A percentile compares a stretch with the other conserved stretches of the same genome.
phyloP scores from a whole-genome alignment of 2,329 filamentous ascomycete genomes.

The Cladorrhinum sp. region DNA sequence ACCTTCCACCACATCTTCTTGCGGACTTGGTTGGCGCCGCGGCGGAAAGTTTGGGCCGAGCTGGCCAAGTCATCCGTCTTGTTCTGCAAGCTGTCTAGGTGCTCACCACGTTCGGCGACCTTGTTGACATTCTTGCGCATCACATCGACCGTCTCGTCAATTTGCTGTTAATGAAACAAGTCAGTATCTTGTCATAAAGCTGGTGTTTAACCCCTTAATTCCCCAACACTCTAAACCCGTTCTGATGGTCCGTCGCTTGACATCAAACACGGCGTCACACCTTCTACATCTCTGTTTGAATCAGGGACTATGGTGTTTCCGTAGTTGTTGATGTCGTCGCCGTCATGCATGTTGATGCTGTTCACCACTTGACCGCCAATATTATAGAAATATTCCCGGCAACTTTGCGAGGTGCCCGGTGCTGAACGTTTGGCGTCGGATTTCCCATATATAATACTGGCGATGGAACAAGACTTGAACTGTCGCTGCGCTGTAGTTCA shows the following conservation, averaged over 20 bases:
- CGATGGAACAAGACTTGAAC: no score
- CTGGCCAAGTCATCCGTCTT: slow-evolving; percentile 93
- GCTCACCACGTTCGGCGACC: slow-evolving; percentile 87
- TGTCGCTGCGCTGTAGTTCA: background rate
- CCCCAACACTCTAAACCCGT: background rate
- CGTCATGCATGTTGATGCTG: background rate
- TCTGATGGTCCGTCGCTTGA: background rate
- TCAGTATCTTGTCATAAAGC: slow-evolving; percentile 1
- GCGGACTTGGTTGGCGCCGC: slow-evolving; percentile 91
- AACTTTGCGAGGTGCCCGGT: no score
- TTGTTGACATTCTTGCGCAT: slow-evolving; percentile 99
- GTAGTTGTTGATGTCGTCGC: background rate
- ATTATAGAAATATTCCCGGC: no score
- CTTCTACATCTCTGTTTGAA: no score
- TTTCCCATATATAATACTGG: background rate
- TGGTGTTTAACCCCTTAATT: background rate
- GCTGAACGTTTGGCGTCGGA: no score
- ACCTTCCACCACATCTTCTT: slow-evolving; percentile 99
- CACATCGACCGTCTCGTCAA: slow-evolving; percentile 89
- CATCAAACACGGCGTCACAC: background rate
- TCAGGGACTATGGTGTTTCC: no score
- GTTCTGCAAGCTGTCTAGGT: slow-evolving; percentile 82
- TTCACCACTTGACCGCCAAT: background rate
- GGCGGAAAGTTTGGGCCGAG: slow-evolving; percentile 92
- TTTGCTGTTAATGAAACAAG: slow-evolving; percentile 64